Percentiles rank a stretch among this genome's conserved stretches.
Conservation (phyloP, 768 basidiomycete genomes). For the Hebeloma cylindrosporum region DNA sequence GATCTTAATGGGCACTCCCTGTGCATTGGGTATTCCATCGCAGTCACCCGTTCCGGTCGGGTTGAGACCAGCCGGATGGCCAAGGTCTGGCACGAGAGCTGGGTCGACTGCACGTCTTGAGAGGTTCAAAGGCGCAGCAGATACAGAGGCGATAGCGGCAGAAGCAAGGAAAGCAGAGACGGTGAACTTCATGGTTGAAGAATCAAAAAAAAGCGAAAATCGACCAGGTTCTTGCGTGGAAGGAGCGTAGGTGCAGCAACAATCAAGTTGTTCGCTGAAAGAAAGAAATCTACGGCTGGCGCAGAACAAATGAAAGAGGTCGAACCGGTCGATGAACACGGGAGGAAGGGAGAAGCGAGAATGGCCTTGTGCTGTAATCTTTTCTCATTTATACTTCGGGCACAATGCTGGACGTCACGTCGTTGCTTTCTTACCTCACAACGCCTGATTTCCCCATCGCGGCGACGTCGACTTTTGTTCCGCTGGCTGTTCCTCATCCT, state of each 20-base stretch:
- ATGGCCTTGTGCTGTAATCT: background rate
- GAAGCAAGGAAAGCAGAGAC: constrained; percentile 21
- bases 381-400: background rate
- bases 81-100: constrained; percentile 57
- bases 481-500: too few relatives aligned
- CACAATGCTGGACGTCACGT: too few relatives aligned
- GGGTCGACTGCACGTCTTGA: constrained; percentile 41
- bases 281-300: constrained; percentile 12
- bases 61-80: constrained; percentile 53
- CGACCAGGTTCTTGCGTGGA: background rate
- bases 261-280: constrained; percentile 8
- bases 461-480: too few relatives aligned
- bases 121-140: constrained; percentile 34
- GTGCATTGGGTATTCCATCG: constrained; percentile 59
- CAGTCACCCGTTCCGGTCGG: constrained; percentile 63
- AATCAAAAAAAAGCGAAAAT: constrained; percentile 1
- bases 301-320: constrained; percentile 7
- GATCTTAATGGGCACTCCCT: constrained; percentile 57
- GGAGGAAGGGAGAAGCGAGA: constrained; percentile 6
- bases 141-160: constrained; percentile 36
- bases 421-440: too few relatives aligned
- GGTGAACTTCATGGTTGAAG: constrained; percentile 29
- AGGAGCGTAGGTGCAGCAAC: constrained; percentile 2
- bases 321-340: constrained; percentile 16
- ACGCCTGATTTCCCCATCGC: too few relatives aligned